Evolutionary conservation across 148 eudicot genomes (phyloP), one percentile per base, ranked within the genome.

Genomic region (Silene uniflora): DNA sequence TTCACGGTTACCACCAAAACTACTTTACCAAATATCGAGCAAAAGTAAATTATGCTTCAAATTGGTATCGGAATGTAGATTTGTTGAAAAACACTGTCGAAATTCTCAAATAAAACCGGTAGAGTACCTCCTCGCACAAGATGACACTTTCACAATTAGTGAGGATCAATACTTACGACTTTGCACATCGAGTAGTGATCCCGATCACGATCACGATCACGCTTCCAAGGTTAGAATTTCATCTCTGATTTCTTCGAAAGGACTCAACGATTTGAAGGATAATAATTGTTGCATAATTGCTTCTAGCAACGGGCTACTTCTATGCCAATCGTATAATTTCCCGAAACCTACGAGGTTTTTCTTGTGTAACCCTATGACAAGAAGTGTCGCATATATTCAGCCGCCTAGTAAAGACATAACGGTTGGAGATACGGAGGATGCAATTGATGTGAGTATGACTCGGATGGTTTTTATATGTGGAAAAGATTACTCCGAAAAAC

Each of bases 281-380:
- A 52, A 63, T 7, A 61, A 75, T 5, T 75, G 80, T 5, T 75
- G 80, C 1, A 21, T 77, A 12, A 6, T 77, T 12, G 80, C 70
- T 3, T 77, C 80, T 4, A 62, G 54, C 21, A 77, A 77, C 6
- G 75, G 80, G 0, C 16, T 77, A 14, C 1, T 77, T 7, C 12
- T 77, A 23, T 62, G 80, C 52, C 66, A 27, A 18, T 61, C 61
- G 0, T 8, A 52, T 3, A 10, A 44, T 21, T 4, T 18, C 0
- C 1, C 6, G 4, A 10, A 19, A 0, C 49, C 68, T n/a, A 27
- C 13, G 0, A 13, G 4, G 14, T 49, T 71, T 1, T 62, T 77
- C 55, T 5, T 77, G 5, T 77, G 75, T 19, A 77, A 71, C 63
- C 80, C 80, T 9, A 19, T 16, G 1, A 62, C 70, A 1, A 47